Conservation (phyloP, 2,329 filamentous ascomycete species). For the Xylaria sp. region DNA sequence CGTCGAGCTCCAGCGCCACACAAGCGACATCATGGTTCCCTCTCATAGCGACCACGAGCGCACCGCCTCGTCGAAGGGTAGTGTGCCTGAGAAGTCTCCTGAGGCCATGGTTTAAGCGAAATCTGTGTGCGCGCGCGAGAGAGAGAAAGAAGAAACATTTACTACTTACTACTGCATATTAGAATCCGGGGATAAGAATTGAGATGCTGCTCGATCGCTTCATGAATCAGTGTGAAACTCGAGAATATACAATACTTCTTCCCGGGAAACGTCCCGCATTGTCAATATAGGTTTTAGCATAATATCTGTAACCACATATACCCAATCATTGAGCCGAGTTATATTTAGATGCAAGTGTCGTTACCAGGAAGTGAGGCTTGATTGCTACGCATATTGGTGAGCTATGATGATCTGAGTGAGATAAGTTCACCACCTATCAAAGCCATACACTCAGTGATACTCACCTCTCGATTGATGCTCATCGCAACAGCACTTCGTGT, state of each 20-base stretch:
- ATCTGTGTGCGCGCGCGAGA: background rate
- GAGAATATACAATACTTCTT: constrained; percentile 24
- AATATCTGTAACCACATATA: constrained; percentile 31
- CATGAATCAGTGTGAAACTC: constrained; percentile 14
- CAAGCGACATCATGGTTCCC: constrained; percentile 55
- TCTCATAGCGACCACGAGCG: constrained; percentile 35
- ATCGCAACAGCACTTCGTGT: background rate
- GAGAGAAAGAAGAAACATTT: background rate
- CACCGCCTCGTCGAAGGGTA: constrained; percentile 44
- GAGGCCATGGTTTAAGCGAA: constrained; percentile 35
- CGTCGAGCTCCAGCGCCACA: constrained; percentile 76
- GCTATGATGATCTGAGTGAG: background rate
- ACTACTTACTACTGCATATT: background rate
- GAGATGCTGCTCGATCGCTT: constrained; percentile 9
- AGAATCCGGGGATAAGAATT: constrained; percentile 7
- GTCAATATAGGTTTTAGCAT: constrained; percentile 31
- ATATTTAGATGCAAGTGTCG: background rate
- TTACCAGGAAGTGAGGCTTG: background rate
- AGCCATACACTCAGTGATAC: background rate
- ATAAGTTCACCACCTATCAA: background rate
- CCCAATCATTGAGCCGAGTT: constrained; percentile 14
- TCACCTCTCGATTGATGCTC: background rate
- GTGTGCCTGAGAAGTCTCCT: constrained; percentile 45
- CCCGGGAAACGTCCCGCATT: constrained; percentile 11
- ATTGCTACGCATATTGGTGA: background rate